A percentile compares a stretch with the other conserved stretches of the same genome.
phyloP scores from a whole-genome alignment of 1,284 basidiomycete species.

The Pyrrhoderma lamaoense region DNA sequence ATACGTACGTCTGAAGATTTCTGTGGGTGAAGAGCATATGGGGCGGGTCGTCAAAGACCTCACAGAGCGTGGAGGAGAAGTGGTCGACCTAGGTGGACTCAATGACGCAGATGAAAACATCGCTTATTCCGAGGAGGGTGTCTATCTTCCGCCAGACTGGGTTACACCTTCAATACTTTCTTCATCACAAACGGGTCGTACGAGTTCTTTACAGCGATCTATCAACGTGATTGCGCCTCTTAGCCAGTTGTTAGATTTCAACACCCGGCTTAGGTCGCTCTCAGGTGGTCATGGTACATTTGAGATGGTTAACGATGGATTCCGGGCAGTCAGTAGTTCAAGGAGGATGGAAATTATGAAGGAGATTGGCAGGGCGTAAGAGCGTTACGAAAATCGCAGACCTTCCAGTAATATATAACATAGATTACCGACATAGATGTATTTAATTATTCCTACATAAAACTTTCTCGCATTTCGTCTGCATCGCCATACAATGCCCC shows the following conservation, averaged over 20 bases:
- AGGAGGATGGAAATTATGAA: slow-evolving; percentile 62
- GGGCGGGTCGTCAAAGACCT: slow-evolving; percentile 73
- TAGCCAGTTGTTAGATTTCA: slow-evolving; percentile 75
- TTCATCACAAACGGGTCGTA: slow-evolving; percentile 24
- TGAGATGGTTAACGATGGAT: slow-evolving; percentile 73
- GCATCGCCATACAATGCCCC: slow-evolving; percentile 72
- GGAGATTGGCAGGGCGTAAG: slow-evolving; percentile 66
- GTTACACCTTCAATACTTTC: slow-evolving; percentile 59
- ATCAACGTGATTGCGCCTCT: slow-evolving; percentile 69
- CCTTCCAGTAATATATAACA: background rate
- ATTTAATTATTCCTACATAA: slow-evolving; percentile 22
- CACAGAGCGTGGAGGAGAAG: slow-evolving; percentile 67
- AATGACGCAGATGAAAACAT: slow-evolving; percentile 38
- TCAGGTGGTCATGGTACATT: slow-evolving; percentile 79
- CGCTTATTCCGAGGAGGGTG: slow-evolving; percentile 48
- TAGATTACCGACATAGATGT: slow-evolving; percentile 5
- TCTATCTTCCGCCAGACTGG: slow-evolving; percentile 68
- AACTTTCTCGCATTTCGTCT: slow-evolving; percentile 59
- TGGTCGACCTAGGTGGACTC: slow-evolving; percentile 49
- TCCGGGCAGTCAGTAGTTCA: slow-evolving; percentile 51
- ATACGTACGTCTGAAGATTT: slow-evolving; percentile 58
- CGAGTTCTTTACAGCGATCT: slow-evolving; percentile 43
- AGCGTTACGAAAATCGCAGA: no score
- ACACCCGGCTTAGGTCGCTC: slow-evolving; percentile 67
- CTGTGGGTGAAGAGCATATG: slow-evolving; percentile 55